Conservation (phyloP, 495 filamentous ascomycete species). For the Usnea hakonensis region DNA sequence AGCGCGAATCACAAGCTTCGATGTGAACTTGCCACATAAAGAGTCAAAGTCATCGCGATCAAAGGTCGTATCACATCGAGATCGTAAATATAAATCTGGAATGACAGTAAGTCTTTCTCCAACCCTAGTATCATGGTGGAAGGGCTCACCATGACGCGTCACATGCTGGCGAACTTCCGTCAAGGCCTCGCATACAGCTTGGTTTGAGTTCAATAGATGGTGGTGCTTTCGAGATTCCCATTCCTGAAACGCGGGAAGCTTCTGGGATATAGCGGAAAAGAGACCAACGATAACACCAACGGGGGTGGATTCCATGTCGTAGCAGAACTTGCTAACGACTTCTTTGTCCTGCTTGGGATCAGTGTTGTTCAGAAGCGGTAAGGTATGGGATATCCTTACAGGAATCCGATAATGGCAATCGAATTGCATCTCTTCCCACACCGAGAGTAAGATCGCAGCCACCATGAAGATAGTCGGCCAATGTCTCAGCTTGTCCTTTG, state of each 20-base stretch:
- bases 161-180: constrained; percentile 86
- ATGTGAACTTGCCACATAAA: constrained; percentile 88
- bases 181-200: constrained; percentile 85
- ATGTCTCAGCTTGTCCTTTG: constrained; percentile 87
- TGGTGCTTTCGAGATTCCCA: constrained; percentile 89
- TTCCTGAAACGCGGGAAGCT: constrained; percentile 78
- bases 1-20: constrained; percentile 86
- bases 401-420: constrained; percentile 88
- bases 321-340: constrained; percentile 84
- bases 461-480: constrained; percentile 97
- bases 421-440: constrained; percentile 98
- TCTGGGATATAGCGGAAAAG: constrained; percentile 93
- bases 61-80: constrained; percentile 59
- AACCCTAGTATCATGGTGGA: not conserved
- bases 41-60: constrained; percentile 86
- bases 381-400: constrained; percentile 27
- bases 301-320: constrained; percentile 87
- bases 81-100: constrained; percentile 52
- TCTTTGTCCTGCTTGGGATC: constrained; percentile 48
- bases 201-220: constrained; percentile 76
- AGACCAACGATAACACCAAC: constrained; percentile 91
- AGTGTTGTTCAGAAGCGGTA: not conserved
- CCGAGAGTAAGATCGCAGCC: constrained; percentile 77
- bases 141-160: constrained; percentile 70
- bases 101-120: constrained; percentile 25